phyloP scores from a whole-genome alignment of 1,139 yeast genomes.

The Pichia sp. region DNA sequence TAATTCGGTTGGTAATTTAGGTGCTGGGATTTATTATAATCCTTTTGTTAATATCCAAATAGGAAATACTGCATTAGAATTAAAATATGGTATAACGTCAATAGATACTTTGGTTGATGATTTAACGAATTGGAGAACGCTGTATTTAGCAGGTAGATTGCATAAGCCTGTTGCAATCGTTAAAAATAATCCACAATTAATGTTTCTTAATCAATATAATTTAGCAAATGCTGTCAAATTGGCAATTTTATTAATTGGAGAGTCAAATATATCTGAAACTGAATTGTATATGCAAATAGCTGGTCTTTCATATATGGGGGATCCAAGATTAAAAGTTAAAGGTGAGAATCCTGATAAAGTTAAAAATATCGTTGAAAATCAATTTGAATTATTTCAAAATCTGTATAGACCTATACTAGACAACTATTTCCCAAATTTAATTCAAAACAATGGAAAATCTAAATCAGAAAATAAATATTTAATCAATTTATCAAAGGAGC shows the following conservation, averaged over 20 bases:
- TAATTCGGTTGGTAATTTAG: conserved; percentile 58
- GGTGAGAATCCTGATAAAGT: conserved; percentile 92
- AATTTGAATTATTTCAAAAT: conserved; percentile 57
- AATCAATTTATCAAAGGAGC: conserved; percentile 20
- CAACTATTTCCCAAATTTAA: conserved; percentile 34
- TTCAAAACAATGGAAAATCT: conserved; percentile 8
- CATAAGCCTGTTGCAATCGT: conserved; percentile 88
- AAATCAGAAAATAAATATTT: conserved; percentile 13
- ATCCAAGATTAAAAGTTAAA: conserved; percentile 77
- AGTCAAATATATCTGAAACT: conserved; percentile 39
- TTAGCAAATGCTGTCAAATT: conserved; percentile 71
- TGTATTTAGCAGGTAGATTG: conserved; percentile 86
- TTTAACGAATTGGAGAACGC: conserved; percentile 71
- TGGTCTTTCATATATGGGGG: conserved; percentile 81
- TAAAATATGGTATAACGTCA: conserved; percentile 85
- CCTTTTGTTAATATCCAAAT: conserved; percentile 66
- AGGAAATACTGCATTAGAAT: conserved; percentile 32
- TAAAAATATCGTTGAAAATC: conserved; percentile 74
- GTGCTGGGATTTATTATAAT: conserved; percentile 91
- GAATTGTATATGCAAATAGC: conserved; percentile 74
- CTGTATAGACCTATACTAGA: conserved; percentile 67
- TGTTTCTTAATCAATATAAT: conserved; percentile 68
- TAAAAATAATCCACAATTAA: conserved; percentile 53
- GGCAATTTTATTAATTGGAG: conserved; percentile 52
- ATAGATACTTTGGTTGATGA: conserved; percentile 57